Percentiles rank a stretch among this genome's conserved stretches.
phyloP scores from a whole-genome alignment of 1,284 basidiomycete species.

The Hymenochaete sp. region DNA sequence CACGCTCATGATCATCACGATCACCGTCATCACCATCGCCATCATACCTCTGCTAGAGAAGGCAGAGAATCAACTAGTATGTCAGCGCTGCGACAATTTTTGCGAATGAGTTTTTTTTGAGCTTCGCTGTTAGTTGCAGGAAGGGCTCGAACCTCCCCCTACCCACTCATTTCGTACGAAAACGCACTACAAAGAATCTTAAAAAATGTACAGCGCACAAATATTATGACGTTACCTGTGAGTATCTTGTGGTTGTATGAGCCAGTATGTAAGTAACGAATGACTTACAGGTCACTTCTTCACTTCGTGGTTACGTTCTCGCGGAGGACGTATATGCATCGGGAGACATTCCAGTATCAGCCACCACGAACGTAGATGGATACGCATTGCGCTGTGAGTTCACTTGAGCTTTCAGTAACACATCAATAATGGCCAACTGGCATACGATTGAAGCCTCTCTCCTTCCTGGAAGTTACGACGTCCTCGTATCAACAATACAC shows the following conservation, averaged over 20 bases:
- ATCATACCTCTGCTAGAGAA: slow-evolving; percentile 25
- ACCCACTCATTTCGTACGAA: slow-evolving; percentile 59
- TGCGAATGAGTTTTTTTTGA: slow-evolving; percentile 27
- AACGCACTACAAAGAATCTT: slow-evolving; percentile 55
- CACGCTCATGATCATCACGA: slow-evolving; percentile 23
- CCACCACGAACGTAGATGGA: slow-evolving; percentile 81
- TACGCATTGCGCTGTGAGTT: slow-evolving; percentile 68
- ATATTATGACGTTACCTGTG: slow-evolving; percentile 32
- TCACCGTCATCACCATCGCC: slow-evolving; percentile 36
- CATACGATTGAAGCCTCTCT: slow-evolving; percentile 44
- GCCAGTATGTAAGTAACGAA: neutral
- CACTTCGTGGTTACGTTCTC: slow-evolving; percentile 58
- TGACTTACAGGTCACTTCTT: slow-evolving; percentile 40
- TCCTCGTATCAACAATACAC: slow-evolving; percentile 54
- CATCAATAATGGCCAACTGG: neutral
- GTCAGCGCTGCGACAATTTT: neutral
- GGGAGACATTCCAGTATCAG: slow-evolving; percentile 50
- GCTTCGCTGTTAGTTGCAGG: slow-evolving; percentile 40
- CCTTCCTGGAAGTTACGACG: slow-evolving; percentile 58
- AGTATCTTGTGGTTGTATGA: slow-evolving; percentile 12
- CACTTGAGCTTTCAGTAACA: neutral
- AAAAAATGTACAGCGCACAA: slow-evolving; percentile 39
- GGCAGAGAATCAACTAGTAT: slow-evolving; percentile 27
- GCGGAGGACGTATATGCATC: slow-evolving; percentile 67
- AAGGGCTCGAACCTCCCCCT: slow-evolving; percentile 69